phyloP scores from a whole-genome alignment of 2,329 filamentous ascomycete genomes.

The Tolypocladium capitatum region DNA sequence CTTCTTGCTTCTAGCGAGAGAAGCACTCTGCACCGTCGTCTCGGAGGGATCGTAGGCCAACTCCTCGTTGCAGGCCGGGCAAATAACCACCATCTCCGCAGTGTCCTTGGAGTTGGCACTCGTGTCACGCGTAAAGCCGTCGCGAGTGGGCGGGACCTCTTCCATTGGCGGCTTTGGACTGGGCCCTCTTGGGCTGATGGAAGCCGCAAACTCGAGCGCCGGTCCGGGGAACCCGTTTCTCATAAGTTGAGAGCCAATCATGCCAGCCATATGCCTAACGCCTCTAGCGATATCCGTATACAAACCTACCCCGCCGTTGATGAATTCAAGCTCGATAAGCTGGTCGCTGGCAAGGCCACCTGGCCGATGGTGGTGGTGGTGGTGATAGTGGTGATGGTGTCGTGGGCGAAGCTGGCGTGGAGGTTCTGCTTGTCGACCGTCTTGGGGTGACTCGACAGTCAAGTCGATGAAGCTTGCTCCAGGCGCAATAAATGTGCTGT shows the following conservation, averaged over 20 bases:
- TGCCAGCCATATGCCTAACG: constrained; percentile 13
- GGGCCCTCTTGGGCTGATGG: constrained; percentile 18
- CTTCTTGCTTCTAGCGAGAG: constrained; percentile 15
- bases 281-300: constrained; percentile 9
- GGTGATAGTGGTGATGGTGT: constrained; percentile 7
- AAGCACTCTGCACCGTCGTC: constrained; percentile 8
- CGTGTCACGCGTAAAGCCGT: constrained; percentile 73
- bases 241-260: constrained; percentile 12
- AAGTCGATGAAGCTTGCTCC: constrained; percentile 34
- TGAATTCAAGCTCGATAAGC: constrained; percentile 13
- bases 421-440: constrained; percentile 11
- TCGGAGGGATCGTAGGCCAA: constrained; percentile 56
- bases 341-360: constrained; percentile 7
- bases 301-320: constrained; percentile 7
- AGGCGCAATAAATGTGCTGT: constrained; percentile 26
- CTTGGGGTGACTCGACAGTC: constrained; percentile 30
- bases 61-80: constrained; percentile 77
- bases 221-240: constrained; percentile 6
- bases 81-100: constrained; percentile 63
- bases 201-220: constrained; percentile 10
- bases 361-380: constrained; percentile 3
- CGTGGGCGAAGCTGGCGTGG: background rate
- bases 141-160: constrained; percentile 47
- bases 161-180: constrained; percentile 39
- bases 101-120: constrained; percentile 20